Conservation (phyloP, 352 stramenopile genomes). For the Phytophthora idaei region DNA sequence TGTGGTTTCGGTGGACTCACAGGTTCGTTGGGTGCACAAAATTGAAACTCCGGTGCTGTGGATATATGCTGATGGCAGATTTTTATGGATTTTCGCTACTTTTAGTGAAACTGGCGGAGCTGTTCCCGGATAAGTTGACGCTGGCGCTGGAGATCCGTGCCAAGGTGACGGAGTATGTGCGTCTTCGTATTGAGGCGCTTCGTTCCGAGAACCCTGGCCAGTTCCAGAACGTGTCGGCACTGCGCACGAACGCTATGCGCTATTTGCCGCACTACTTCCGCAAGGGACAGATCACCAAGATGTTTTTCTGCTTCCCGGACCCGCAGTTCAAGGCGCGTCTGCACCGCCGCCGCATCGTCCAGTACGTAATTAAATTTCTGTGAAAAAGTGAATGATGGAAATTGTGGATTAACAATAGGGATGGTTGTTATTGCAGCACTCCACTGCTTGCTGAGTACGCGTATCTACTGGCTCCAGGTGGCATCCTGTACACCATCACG, state of each 20-base stretch:
- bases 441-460: conserved; percentile 97
- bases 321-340: conserved; percentile 99
- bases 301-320: conserved; percentile 99
- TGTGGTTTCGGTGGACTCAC: conserved; percentile 98
- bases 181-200: conserved; percentile 90
- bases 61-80: background rate
- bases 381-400: background rate
- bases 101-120: conserved; percentile 87
- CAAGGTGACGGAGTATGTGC: conserved; percentile 94
- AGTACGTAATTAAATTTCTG: conserved; percentile 43
- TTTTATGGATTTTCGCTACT: conserved; percentile 3
- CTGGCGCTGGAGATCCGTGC: conserved; percentile 97
- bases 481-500: conserved; percentile 98
- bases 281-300: conserved; percentile 92
- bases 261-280: conserved; percentile 87
- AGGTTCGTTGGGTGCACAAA: conserved; percentile 33
- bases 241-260: conserved; percentile 97
- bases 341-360: conserved; percentile 93
- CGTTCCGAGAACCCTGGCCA: conserved; percentile 74
- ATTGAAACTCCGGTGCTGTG: background rate
- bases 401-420: conserved; percentile 3
- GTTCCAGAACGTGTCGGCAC: conserved; percentile 96
- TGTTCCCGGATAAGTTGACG: conserved; percentile 94
- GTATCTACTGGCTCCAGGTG: conserved; percentile 92
- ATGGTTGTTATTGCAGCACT: conserved; percentile 50